Base-by-base conservation (phyloP, 805 yeast species). In the Lipomyces chichibuensis region DNA sequence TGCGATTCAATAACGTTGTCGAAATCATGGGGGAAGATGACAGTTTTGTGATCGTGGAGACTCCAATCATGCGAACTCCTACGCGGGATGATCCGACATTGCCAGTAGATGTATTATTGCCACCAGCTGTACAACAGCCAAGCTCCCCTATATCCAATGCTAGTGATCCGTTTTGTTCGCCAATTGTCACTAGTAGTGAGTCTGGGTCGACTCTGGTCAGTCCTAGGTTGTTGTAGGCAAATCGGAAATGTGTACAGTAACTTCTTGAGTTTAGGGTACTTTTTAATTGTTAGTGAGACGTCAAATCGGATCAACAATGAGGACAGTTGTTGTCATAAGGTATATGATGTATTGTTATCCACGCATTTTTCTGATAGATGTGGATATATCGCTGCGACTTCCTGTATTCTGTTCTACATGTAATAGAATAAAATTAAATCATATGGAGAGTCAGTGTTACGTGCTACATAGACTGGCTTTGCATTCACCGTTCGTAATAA, bases 11-110 rank as follows among this genome's bases (percentile, higher is more conserved):
- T 11, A 25, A 20, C 29, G 8, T 55, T 23, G 58, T 55, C 25
- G 43, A 55, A 25, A 35, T 55, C n/a, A 55, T 56, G 59, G 56
- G 59, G 8, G 59, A 56, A 23, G 59, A 56, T 8, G 59, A 56
- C 17, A 29, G 49, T 23, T 56, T 56, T 33, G 59, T 56, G 14
- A 11, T 49, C 20, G 33, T 56, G 13, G 59, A 56, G 59, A 25
- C 59, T 20, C 59, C 59, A n/a, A 39, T 56, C 25, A 56, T 43
- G 49, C 49, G 23, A 5, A 17, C 25, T 0, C 49, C 49, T n/a
- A 7, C 3, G 49, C 11, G 23, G 11, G 23, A 43, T n/a, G 49
- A 43, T n/a, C 49, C 14, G 43, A 37, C 17, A 4, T 17, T 43
- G 49, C 9, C 49, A 3, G 49, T 43, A 8, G 23, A 43, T n/a